Evolutionary conservation across 495 filamentous ascomycete genomes (phyloP).

Genomic region (Neurospora sp.): DNA sequence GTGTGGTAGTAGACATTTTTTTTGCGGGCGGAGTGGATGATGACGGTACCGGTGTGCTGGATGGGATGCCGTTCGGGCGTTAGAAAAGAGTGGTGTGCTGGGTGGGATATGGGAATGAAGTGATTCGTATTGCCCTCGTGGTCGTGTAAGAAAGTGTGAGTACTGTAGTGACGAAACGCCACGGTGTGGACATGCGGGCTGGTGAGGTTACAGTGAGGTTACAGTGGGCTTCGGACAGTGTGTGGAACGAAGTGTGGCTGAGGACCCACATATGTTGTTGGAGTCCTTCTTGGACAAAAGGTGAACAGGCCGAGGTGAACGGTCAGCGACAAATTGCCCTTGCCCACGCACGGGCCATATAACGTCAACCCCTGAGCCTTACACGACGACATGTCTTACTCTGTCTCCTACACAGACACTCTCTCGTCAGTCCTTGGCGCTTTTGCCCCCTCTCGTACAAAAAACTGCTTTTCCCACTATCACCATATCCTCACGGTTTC

Average conservation of each 20-base stretch:
- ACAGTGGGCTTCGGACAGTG: background rate
- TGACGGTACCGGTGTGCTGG: background rate
- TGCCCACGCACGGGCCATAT: background rate
- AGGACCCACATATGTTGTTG: no score
- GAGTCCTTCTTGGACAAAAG: background rate
- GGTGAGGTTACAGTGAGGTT: background rate
- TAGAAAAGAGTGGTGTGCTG: background rate
- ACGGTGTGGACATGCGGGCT: background rate
- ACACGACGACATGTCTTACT: background rate
- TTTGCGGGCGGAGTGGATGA: background rate
- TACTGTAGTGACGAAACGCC: background rate
- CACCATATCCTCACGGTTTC: background rate
- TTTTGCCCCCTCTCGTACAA: background rate
- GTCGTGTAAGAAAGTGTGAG: background rate
- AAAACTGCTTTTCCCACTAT: background rate
- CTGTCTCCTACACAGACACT: background rate
- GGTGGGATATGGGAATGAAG: background rate
- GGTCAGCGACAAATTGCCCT: background rate
- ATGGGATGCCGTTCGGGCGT: background rate
- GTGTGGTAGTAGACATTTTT: no score
- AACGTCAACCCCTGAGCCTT: background rate
- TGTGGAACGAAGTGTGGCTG: background rate
- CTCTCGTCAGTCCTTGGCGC: background rate
- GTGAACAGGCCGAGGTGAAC: background rate
- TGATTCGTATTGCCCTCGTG: background rate